phyloP scores from a whole-genome alignment of 139 green algal species.

The Tetradesmus obliquus region DNA sequence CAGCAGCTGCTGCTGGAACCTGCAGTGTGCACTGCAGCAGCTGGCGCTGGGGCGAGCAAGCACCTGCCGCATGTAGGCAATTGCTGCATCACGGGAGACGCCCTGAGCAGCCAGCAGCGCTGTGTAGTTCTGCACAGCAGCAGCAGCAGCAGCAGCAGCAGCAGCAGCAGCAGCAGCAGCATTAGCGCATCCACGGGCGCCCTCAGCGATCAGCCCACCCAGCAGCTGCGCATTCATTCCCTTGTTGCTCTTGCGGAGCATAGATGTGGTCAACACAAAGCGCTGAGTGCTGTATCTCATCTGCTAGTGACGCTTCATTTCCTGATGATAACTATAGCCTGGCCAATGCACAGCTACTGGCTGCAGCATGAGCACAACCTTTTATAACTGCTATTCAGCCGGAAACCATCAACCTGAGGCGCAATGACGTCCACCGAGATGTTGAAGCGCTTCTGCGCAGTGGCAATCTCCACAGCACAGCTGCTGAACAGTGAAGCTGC shows the following conservation, averaged over 20 bases:
- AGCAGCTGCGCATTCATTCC: no score
- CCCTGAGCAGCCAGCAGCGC: background rate
- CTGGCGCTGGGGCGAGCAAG: constrained; percentile 13
- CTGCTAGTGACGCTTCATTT: background rate
- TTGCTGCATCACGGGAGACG: background rate
- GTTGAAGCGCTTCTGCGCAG: constrained; percentile 25
- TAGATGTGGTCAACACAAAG: background rate
- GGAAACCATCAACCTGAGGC: background rate
- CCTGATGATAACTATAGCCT: no score
- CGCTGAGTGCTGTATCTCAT: background rate
- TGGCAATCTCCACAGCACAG: constrained; percentile 12
- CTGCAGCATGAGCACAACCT: no score
- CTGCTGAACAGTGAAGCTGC: constrained; percentile 1
- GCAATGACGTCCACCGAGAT: constrained; percentile 11
- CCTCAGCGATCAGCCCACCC: no score
- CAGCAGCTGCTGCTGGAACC: constrained; percentile 28
- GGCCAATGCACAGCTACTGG: no score
- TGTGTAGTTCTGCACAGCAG: constrained; percentile 27
- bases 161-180: no score
- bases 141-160: background rate
- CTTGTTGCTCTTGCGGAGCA: no score
- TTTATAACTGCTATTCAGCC: no score
- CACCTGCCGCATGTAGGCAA: background rate
- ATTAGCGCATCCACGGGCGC: no score
- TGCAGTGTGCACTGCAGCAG: constrained; percentile 21